These are phyloP conservation scores for Penicillium argentinense DNA, from an alignment of 495 filamentous ascomycete genomes.

Conservation along the genomic window DNA sequence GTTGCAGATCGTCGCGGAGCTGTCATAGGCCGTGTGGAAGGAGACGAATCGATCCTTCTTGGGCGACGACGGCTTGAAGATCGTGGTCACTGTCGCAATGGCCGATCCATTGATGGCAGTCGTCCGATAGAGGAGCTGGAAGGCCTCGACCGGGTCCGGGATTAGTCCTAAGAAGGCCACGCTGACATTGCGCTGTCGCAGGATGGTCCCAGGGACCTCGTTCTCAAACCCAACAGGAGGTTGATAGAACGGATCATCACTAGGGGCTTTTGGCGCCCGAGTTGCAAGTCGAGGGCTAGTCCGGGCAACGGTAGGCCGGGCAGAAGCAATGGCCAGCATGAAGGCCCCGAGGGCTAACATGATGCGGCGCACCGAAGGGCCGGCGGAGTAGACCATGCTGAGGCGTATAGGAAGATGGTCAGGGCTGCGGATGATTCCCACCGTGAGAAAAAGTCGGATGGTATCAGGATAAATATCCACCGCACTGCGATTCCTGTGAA, in stretches of 20 bases:
- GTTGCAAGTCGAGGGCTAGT: not conserved
- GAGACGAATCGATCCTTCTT: conserved; percentile 35
- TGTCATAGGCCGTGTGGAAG: conserved; percentile 37
- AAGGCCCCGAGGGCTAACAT: conserved; percentile 19
- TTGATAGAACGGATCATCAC: conserved; percentile 34
- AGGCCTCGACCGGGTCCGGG: conserved; percentile 26
- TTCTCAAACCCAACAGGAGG: conserved; percentile 30
- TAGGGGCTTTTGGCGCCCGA: conserved; percentile 18
- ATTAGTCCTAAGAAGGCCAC: conserved; percentile 32
- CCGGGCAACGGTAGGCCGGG: conserved; percentile 8
- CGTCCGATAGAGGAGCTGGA: conserved; percentile 31
- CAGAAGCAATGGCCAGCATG: conserved; percentile 16
- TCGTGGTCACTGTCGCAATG: conserved; percentile 34
- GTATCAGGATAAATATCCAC: conserved; percentile 16
- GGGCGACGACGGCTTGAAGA: conserved; percentile 30
- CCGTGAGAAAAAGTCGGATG: conserved; percentile 2
- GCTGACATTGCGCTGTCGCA: conserved; percentile 24
- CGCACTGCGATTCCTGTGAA: conserved; percentile 4
- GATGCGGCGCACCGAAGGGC: conserved; percentile 12
- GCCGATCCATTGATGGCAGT: conserved; percentile 34
- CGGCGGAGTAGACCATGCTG: not conserved
- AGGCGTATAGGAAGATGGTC: not conserved
- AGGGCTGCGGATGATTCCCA: conserved; percentile 3
- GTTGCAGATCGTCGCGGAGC: conserved; percentile 28
- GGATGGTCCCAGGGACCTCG: conserved; percentile 25